Base-by-base conservation (phyloP, 2,329 filamentous ascomycete genomes). In the Fusarium continuum region DNA sequence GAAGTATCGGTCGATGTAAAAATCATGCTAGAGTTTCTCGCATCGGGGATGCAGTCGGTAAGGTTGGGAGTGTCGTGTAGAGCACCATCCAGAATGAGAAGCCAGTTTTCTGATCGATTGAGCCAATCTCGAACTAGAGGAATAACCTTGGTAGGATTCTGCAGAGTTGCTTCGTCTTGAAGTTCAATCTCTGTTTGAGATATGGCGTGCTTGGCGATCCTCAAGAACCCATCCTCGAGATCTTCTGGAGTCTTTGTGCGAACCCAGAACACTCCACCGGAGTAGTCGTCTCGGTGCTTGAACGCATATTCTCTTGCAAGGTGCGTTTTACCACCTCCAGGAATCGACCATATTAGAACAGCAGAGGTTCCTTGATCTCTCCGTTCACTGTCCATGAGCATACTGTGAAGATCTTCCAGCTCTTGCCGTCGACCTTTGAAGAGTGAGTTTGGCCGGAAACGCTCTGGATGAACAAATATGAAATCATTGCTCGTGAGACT, bases 241-340 rank as follows among this genome's bases (percentile, higher is more conserved):
- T 70, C 68, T 40, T 70, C 68, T 20, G 64, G 65, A 22, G 60
- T 39, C 39, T 70, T 70, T 26, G 59, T 61, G 13, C 67, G 64
- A 17, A 70, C 60, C 68, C 68, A 70, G 34, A 70, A 70, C 14
- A 70, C 52, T 2, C 68, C 68, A 14, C 67, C 65, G 1, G 67
- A 55, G 23, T 70, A 70, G 28, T 70, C 35, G 14, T 61, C 50
- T 9, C 60, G 48, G 43, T 70, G 55, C 13, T 55, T 65, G 28
- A 68, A 70, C 4, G 67, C 67, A 29, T 70, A 70, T 32, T 70
- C 68, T 29, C 68, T 56, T 10, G 67, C 67, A 9, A 70, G 59
- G 22, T 68, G 61, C 2, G 68, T 68, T 14, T 70, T 70, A 2
- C 68, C 68, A 9, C 68, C 68, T 23, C 68, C 68, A 4, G 68